Base-by-base conservation (phyloP, 2,329 filamentous ascomycete genomes). In the Colletotrichum orbiculare region DNA sequence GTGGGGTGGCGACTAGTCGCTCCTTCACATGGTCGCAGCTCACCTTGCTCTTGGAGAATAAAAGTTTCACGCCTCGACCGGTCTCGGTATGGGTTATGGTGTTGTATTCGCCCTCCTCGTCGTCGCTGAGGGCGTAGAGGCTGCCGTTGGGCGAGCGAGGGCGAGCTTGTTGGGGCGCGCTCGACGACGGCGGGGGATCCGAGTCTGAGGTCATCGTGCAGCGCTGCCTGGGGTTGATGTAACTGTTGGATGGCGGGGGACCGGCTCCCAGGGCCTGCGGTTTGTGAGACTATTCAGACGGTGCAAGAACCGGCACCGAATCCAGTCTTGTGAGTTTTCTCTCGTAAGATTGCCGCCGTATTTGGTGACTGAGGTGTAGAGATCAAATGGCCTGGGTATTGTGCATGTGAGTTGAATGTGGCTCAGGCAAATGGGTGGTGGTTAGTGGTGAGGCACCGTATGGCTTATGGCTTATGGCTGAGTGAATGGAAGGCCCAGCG, bases 21-120 rank as follows among this genome's bases (percentile, higher is more conserved):
- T 50, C 37, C 13, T 37, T 54, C 33, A 25, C 25, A 39, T 6
- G 39, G 39, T 15, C 12, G 42, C 15, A 11, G 43, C 82, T 50
- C 72, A 92, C 92, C 85, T 98, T 99, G 90, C 94, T 97, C 82
- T 99, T 99, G 17, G 94, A 95, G 73, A 91, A 97, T 12, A 99
- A 83, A 38, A 99, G 83, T 80, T 98, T 99, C 49, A 99, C 96
- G 2, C 95, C 96, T 69, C 88, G 88, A 0, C 92, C 91, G 2
- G 88, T 89, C 70, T 87, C 87, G 4, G 88, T 87, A 74, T 96
- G 92, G 5, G 93, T 91, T 73, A 99, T 93, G 15, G 94, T 98
- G 76, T 96, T 92, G 81, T 99, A 99, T 48, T 92, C 96, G 70
- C 91, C 92, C 79, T 98, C 96, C 69, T 97, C 94, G 74, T 97